Evolutionary conservation across 2,329 filamentous ascomycete genomes (phyloP).

Genomic region (Nothomitra cinnamomea): DNA sequence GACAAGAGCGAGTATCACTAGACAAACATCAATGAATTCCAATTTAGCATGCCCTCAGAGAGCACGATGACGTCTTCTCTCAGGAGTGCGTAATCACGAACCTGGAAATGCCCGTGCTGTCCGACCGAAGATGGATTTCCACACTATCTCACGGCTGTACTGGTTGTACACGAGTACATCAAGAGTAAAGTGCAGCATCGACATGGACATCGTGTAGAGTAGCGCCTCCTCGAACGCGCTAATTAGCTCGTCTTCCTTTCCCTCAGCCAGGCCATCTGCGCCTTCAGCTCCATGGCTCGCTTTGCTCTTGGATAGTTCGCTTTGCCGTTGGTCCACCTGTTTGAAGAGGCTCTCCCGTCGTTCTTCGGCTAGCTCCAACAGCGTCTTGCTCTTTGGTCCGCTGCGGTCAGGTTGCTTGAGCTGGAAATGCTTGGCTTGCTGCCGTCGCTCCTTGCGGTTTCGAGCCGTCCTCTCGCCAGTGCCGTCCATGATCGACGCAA

Average conservation of each 20-base stretch:
- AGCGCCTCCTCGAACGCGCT: conserved; percentile 30
- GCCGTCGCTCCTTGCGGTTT: background rate
- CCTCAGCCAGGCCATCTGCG: background rate
- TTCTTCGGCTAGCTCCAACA: conserved; percentile 56
- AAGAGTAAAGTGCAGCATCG: conserved; percentile 59
- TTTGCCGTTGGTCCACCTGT: background rate
- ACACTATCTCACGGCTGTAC: conserved; percentile 50
- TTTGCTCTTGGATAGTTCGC: background rate
- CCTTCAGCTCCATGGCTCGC: background rate
- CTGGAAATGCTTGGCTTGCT: conserved; percentile 35
- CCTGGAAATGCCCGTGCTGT: conserved; percentile 35
- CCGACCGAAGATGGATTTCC: conserved; percentile 36
- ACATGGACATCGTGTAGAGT: conserved; percentile 38
- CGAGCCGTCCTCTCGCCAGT: background rate
- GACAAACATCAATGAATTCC: background rate
- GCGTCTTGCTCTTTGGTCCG: conserved; percentile 43
- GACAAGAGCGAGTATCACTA: background rate
- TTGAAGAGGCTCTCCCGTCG: conserved; percentile 26
- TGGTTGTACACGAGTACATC: conserved; percentile 67
- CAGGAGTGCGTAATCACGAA: conserved; percentile 19
- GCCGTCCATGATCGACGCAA: background rate
- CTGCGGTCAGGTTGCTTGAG: conserved; percentile 47
- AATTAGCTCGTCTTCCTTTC: conserved; percentile 23
- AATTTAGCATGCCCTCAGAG: background rate
- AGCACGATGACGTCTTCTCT: background rate